A percentile compares a stretch with the other conserved stretches of the same genome.
Evolutionary conservation across 1,284 basidiomycete genomes (phyloP).

Genomic region (Ustilago nuda): DNA sequence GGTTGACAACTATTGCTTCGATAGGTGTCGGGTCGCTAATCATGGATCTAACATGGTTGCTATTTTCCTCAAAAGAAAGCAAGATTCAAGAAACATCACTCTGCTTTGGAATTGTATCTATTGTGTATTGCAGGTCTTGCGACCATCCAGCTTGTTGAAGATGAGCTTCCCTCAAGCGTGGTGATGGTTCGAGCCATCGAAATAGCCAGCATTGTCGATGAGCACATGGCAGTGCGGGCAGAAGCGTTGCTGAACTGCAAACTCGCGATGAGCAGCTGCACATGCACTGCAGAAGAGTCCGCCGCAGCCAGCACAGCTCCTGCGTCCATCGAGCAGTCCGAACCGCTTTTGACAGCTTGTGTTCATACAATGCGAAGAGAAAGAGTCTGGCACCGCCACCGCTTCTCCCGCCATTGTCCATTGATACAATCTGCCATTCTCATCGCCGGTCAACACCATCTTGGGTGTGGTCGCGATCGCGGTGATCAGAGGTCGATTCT

Average conservation of each 20-base stretch:
- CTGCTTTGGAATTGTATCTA: neutral
- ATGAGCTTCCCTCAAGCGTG: neutral
- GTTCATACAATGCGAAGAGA: slow-evolving; percentile 49
- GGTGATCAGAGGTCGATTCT: slow-evolving; percentile 36
- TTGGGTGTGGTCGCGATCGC: slow-evolving; percentile 28
- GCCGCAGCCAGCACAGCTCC: slow-evolving; percentile 56
- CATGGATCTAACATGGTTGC: no score
- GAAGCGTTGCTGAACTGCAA: slow-evolving; percentile 32
- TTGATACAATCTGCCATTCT: slow-evolving; percentile 56
- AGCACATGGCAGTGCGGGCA: slow-evolving; percentile 37
- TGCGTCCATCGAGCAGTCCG: slow-evolving; percentile 56
- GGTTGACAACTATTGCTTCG: no score
- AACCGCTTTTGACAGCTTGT: slow-evolving; percentile 49
- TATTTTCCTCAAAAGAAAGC: no score
- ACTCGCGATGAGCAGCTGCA: slow-evolving; percentile 27
- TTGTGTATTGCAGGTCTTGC: neutral
- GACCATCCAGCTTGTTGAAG: neutral
- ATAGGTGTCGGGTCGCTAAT: no score
- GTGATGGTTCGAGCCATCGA: slow-evolving; percentile 11
- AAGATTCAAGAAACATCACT: no score
- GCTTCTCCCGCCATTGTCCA: slow-evolving; percentile 65
- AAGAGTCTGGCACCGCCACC: slow-evolving; percentile 48
- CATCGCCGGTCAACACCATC: slow-evolving; percentile 61
- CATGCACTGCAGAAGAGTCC: slow-evolving; percentile 58
- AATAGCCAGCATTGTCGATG: slow-evolving; percentile 33